Conservation (phyloP, 306 rosid species). For the Pueraria montana region DNA sequence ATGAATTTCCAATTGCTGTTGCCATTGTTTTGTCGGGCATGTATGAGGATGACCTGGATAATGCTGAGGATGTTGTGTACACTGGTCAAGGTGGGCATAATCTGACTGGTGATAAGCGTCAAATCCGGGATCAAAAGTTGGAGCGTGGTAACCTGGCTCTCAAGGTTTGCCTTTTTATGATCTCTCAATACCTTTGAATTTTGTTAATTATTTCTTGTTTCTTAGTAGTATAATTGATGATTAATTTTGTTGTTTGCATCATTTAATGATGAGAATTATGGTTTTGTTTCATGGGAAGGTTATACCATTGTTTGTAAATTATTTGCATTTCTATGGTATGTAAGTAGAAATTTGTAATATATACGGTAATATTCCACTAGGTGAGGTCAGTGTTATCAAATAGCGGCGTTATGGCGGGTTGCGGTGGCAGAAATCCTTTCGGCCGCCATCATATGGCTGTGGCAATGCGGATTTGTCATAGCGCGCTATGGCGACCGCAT, state of each 20-base stretch:
- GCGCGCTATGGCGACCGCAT: no score
- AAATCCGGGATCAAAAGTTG: conserved; percentile 74
- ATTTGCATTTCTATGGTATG: not conserved
- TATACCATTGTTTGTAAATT: not conserved
- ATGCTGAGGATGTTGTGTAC: conserved; percentile 91
- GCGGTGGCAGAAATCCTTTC: no score
- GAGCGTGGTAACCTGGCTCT: conserved; percentile 94
- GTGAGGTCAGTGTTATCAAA: no score
- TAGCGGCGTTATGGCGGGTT: no score
- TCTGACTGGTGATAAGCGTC: conserved; percentile 87
- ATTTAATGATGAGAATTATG: not conserved
- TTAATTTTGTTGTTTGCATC: conserved; percentile 23
- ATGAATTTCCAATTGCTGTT: conserved; percentile 80
- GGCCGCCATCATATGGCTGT: no score
- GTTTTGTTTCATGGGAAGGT: conserved; percentile 2
- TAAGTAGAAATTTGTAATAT: not conserved
- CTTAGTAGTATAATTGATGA: not conserved
- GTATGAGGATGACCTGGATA: conserved; percentile 97
- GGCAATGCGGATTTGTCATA: no score
- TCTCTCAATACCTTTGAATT: not conserved
- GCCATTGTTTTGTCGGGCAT: conserved; percentile 93
- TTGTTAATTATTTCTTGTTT: not conserved
- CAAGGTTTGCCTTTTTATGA: conserved; percentile 66
- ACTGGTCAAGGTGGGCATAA: conserved; percentile 99
- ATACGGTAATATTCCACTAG: not conserved